Conservation (phyloP, 2,329 filamentous ascomycete species). For the Exophiala sp. region DNA sequence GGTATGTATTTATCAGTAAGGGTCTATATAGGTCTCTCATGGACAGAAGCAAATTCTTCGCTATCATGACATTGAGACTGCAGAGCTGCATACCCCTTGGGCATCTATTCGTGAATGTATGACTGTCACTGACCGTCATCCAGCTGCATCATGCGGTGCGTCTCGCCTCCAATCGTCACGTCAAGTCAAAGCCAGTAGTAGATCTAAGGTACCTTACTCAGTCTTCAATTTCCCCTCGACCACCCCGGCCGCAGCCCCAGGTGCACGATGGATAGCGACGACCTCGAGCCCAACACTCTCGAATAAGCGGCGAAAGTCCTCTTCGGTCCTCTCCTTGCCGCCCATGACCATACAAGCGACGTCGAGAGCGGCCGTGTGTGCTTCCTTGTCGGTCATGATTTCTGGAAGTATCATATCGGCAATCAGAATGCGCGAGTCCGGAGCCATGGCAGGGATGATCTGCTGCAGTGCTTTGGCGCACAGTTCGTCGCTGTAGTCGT, state of each 20-base stretch:
- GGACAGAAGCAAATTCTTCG: too few species aligned
- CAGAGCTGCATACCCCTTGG: too few species aligned
- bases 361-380: conserved; percentile 28
- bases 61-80: too few species aligned
- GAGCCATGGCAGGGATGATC: conserved; percentile 28
- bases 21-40: too few species aligned
- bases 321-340: conserved; percentile 31
- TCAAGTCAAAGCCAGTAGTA: too few species aligned
- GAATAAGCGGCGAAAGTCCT: conserved; percentile 26
- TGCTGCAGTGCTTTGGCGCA: conserved; percentile 28
- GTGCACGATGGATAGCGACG: conserved; percentile 24
- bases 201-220: neutral
- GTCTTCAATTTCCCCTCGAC: conserved; percentile 28
- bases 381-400: conserved; percentile 16
- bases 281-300: conserved; percentile 27
- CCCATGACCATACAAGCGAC: conserved; percentile 30
- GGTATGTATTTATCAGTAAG: too few species aligned
- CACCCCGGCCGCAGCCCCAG: conserved; percentile 17
- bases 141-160: too few species aligned
- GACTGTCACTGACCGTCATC: too few species aligned
- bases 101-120: too few species aligned
- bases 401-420: conserved; percentile 31
- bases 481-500: conserved; percentile 30
- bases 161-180: too few species aligned
- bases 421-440: conserved; percentile 27